Evolutionary conservation across 495 filamentous ascomycete genomes (phyloP).

Genomic region (Penicillium maclennaniae): DNA sequence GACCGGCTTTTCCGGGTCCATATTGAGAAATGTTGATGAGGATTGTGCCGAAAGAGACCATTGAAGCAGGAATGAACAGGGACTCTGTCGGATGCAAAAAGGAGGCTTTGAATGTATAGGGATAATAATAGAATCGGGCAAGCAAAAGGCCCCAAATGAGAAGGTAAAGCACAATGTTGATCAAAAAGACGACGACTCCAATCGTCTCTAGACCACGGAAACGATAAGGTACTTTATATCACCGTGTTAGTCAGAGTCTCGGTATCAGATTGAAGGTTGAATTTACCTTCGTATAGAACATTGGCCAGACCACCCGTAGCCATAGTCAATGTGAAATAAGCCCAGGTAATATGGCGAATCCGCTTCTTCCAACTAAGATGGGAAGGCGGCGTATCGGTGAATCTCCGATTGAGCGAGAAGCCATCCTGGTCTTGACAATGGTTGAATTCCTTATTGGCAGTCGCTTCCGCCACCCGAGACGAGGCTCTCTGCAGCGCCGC

Average conservation of each 20-base stretch:
- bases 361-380: constrained; percentile 44
- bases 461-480: constrained; percentile 17
- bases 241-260: constrained; percentile 3
- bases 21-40: constrained; percentile 79
- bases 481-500: constrained; percentile 19
- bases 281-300: constrained; percentile 62
- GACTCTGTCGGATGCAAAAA: constrained; percentile 77
- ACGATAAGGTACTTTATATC: constrained; percentile 64
- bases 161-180: constrained; percentile 71
- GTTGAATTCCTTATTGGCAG: constrained; percentile 1
- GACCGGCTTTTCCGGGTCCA: constrained; percentile 59
- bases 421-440: constrained; percentile 12
- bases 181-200: constrained; percentile 68
- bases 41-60: constrained; percentile 71
- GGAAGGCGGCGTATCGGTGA: constrained; percentile 13
- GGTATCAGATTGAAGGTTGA: neutral
- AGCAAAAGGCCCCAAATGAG: constrained; percentile 64
- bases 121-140: constrained; percentile 65
- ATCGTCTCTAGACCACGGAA: constrained; percentile 67
- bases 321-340: constrained; percentile 74
- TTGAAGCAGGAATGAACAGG: constrained; percentile 70
- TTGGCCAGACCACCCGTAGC: constrained; percentile 83
- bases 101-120: constrained; percentile 66
- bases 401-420: constrained; percentile 6
- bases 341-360: constrained; percentile 57